Evolutionary conservation across 2,329 filamentous ascomycete species (phyloP).

Genomic region (Diaporthe batatas): DNA sequence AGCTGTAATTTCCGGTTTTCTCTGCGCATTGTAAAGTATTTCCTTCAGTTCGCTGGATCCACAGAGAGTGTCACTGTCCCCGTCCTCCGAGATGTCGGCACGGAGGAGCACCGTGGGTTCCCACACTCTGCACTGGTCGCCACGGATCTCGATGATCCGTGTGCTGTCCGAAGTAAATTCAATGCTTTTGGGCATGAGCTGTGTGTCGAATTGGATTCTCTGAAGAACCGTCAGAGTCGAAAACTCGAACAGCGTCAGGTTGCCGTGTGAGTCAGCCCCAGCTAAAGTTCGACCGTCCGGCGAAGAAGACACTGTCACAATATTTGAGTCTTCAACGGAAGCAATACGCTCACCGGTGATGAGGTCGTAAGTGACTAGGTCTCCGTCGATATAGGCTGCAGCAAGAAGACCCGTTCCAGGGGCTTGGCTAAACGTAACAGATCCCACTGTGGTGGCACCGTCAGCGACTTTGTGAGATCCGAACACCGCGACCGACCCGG

Average conservation of each 20-base stretch:
- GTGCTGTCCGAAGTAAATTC: slow-evolving; percentile 44
- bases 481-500: slow-evolving; percentile 40
- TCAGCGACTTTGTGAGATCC: slow-evolving; percentile 36
- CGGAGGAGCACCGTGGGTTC: slow-evolving; percentile 45
- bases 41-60: slow-evolving; percentile 36
- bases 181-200: slow-evolving; percentile 37
- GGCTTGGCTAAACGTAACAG: slow-evolving; percentile 45
- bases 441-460: slow-evolving; percentile 40
- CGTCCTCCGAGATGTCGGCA: slow-evolving; percentile 40
- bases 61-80: slow-evolving; percentile 42
- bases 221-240: slow-evolving; percentile 43
- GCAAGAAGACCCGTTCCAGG: slow-evolving; percentile 45
- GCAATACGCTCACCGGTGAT: slow-evolving; percentile 36
- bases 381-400: slow-evolving; percentile 48
- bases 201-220: slow-evolving; percentile 39
- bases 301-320: slow-evolving; percentile 46
- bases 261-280: slow-evolving; percentile 45
- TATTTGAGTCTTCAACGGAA: slow-evolving; percentile 36
- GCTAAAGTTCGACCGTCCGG: slow-evolving; percentile 49
- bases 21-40: slow-evolving; percentile 33
- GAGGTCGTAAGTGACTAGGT: slow-evolving; percentile 47
- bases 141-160: slow-evolving; percentile 45
- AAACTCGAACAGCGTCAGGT: slow-evolving; percentile 49
- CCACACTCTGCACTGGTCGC: slow-evolving; percentile 46
- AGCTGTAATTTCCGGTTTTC: slow-evolving; percentile 39